Evolutionary conservation across 805 yeast genomes (phyloP), one percentile per base, ranked within the genome.

Genomic region (Ogataea ganodermae): DNA sequence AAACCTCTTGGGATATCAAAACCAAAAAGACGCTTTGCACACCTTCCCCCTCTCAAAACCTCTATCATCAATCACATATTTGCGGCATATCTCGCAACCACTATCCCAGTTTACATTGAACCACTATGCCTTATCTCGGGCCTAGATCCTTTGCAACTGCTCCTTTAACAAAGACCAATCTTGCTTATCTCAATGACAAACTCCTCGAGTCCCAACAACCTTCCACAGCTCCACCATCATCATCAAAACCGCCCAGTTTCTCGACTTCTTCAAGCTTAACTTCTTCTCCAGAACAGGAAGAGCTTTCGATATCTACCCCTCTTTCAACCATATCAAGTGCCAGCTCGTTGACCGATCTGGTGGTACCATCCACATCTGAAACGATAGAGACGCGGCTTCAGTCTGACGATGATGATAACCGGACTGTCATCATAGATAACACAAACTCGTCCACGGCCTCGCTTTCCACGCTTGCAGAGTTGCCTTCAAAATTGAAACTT

Each of bases 91-190:
- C 17, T 35, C 12, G n/a, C 33, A 27, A 18, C 14, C 35, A 9
- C 18, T 26, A 9, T 26, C 20, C 9, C 28, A 17, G 38, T 35
- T 20, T 38, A 31, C 35, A n/a, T 27, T 26, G 26, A 23, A 35
- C 12, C 35, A 24, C 43, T 38, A 67, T 67, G 71, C 63, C 71
- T 45, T 67, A 65, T 49, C 49, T 67, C 35, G 71, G 71, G 24
- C 70, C 71, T 30, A 64, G 56, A 50, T 55, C 69, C 6, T 67
- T 65, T 49, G 61, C 56, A n/a, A 67, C 71, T 13, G 59, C 70
- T 27, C 71, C 70, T 18, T 44, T 67, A 13, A 67, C 71, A 6
- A 49, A 60, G 7, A 59, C 55, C 36, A 67, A 67, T 49, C 52
- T 67, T 35, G 63, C 65, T 23, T 62, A 56, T 37, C 51, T 67